phyloP scores from a whole-genome alignment of 306 rosid species.

The Hippophae gyantsensis region DNA sequence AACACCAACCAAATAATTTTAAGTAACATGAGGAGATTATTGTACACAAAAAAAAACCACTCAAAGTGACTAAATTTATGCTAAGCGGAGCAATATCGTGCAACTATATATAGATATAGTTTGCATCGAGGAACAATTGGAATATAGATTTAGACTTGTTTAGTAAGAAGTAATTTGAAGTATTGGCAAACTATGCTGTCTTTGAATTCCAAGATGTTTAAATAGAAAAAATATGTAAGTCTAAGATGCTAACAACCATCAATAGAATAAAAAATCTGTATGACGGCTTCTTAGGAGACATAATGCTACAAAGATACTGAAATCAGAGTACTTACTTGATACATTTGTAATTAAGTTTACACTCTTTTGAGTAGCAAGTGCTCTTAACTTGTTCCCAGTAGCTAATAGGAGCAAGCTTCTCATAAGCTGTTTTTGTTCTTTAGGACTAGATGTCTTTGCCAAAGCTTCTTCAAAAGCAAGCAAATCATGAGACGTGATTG shows the following conservation, averaged over 20 bases:
- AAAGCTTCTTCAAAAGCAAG: conserved; percentile 91
- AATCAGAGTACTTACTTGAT: conserved; percentile 50
- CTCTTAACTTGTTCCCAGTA: conserved; percentile 82
- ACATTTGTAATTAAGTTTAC: conserved; percentile 84
- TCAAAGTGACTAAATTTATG: too few relatives aligned
- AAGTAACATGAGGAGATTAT: too few relatives aligned
- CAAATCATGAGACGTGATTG: conserved; percentile 62
- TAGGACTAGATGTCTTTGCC: conserved; percentile 74
- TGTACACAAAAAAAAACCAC: too few relatives aligned
- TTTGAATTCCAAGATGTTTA: too few relatives aligned
- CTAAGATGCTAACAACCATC: not conserved
- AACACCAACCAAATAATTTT: too few relatives aligned
- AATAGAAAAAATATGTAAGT: too few relatives aligned
- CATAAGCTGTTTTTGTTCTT: conserved; percentile 90
- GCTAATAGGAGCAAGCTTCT: conserved; percentile 74
- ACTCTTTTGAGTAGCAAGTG: conserved; percentile 81
- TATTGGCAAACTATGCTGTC: too few relatives aligned
- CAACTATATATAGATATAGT: too few relatives aligned
- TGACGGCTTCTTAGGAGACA: conserved; percentile 2
- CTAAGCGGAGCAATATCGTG: too few relatives aligned
- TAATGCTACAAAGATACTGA: not conserved
- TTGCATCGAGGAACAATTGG: too few relatives aligned
- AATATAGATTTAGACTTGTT: too few relatives aligned
- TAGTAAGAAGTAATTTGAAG: too few relatives aligned
- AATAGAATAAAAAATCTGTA: not conserved